These are phyloP conservation scores for Fusarium graminum DNA, from an alignment of 2,329 filamentous ascomycete species.

Conservation along the genomic window DNA sequence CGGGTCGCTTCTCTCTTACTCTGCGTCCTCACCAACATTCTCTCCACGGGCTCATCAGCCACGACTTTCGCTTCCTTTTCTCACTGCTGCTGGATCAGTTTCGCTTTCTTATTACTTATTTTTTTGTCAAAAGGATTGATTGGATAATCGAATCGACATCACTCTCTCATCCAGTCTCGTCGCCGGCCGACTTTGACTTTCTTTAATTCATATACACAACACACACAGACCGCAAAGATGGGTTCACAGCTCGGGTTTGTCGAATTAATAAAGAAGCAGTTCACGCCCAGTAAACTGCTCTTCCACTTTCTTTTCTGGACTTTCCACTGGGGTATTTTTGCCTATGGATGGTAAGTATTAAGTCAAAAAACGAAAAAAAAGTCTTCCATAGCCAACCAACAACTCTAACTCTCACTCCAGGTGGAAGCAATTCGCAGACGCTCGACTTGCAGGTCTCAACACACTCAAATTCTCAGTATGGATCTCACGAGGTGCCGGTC, in stretches of 20 bases:
- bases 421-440: constrained; percentile 80
- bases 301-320: constrained; percentile 88
- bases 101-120: constrained; percentile 51
- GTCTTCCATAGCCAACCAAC: background rate
- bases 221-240: constrained; percentile 50
- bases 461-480: constrained; percentile 89
- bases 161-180: constrained; percentile 31
- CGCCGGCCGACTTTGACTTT: constrained; percentile 40
- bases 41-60: constrained; percentile 33
- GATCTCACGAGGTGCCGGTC: constrained; percentile 92
- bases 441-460: constrained; percentile 81
- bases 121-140: constrained; percentile 25
- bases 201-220: constrained; percentile 15
- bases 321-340: constrained; percentile 83
- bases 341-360: constrained; percentile 80
- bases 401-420: constrained; percentile 59
- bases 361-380: no score
- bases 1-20: constrained; percentile 44
- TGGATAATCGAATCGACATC: constrained; percentile 23
- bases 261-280: constrained; percentile 71
- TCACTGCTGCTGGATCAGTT: constrained; percentile 71
- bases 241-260: constrained; percentile 58
- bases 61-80: constrained; percentile 46
- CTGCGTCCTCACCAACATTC: constrained; percentile 32
- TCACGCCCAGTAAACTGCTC: constrained; percentile 76